Evolutionary conservation across 2,329 filamentous ascomycete species (phyloP).

Genomic region (Huntiella abstrusa): DNA sequence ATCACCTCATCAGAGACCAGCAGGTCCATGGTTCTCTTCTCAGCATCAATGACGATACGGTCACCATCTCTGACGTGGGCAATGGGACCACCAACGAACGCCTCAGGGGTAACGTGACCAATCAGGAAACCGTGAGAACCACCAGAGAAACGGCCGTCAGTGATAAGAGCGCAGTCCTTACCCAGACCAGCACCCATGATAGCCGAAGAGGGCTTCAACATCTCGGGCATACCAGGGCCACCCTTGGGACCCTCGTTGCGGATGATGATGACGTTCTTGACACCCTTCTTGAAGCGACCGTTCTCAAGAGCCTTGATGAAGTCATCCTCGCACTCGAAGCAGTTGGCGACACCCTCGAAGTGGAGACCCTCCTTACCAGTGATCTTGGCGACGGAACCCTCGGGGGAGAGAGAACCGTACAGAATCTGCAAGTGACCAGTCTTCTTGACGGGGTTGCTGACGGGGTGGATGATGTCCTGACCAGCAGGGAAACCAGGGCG

Average conservation of each 20-base stretch:
- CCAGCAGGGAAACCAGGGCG: constrained; percentile 61
- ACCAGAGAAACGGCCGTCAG: constrained; percentile 76
- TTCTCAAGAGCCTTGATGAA: constrained; percentile 61
- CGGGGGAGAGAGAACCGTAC: constrained; percentile 70
- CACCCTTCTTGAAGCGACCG: constrained; percentile 30
- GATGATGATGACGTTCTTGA: constrained; percentile 74
- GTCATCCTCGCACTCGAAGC: constrained; percentile 72
- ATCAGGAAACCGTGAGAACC: constrained; percentile 87
- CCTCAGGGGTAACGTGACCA: constrained; percentile 82
- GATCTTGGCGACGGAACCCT: constrained; percentile 85
- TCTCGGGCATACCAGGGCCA: constrained; percentile 90
- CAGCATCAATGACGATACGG: constrained; percentile 63
- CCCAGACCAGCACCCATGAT: constrained; percentile 75
- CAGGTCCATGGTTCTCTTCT: constrained; percentile 49
- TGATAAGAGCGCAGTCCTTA: constrained; percentile 75
- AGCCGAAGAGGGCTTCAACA: constrained; percentile 70
- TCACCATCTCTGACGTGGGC: constrained; percentile 67
- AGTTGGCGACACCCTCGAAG: constrained; percentile 63
- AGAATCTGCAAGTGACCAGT: constrained; percentile 82
- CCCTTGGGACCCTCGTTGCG: constrained; percentile 89
- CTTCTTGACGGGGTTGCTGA: constrained; percentile 54
- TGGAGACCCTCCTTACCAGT: constrained; percentile 79
- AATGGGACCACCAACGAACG: constrained; percentile 73
- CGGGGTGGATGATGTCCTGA: constrained; percentile 65
- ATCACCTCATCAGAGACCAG: constrained; percentile 49